These are phyloP conservation scores for Schizophyllum amplum DNA, from an alignment of 1,284 basidiomycete species.

Conservation along the genomic window DNA sequence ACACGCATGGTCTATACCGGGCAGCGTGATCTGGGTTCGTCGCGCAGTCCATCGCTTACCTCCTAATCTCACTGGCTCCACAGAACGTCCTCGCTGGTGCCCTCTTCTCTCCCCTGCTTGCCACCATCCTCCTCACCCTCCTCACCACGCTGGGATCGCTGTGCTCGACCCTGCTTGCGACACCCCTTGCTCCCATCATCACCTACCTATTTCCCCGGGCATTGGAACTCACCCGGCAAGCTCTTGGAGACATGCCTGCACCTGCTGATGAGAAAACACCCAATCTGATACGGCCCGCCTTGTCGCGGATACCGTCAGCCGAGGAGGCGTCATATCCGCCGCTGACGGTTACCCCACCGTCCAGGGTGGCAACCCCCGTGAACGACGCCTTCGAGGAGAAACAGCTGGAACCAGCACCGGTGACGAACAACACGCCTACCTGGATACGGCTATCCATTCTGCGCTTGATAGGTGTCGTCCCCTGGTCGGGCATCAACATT, in stretches of 20 bases:
- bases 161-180: constrained; percentile 69
- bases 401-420: constrained; percentile 3
- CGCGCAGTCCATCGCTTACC: constrained; percentile 12
- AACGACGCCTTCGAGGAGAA: constrained; percentile 18
- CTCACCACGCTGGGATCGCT: constrained; percentile 84
- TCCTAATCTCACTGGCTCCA: constrained; percentile 16
- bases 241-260: constrained; percentile 38
- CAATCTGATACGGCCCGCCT: neutral
- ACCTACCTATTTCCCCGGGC: constrained; percentile 75
- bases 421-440: constrained; percentile 39
- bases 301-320: constrained; percentile 6
- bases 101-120: constrained; percentile 72
- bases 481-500: constrained; percentile 93
- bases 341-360: constrained; percentile 9
- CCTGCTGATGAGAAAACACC: constrained; percentile 12
- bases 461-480: constrained; percentile 82
- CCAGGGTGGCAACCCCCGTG: neutral
- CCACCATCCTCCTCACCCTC: constrained; percentile 69
- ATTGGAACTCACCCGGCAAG: constrained; percentile 69
- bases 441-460: constrained; percentile 84
- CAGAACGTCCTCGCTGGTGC: constrained; percentile 89
- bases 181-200: constrained; percentile 79
- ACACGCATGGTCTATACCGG: constrained; percentile 91
- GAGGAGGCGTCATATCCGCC: constrained; percentile 16
- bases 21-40: constrained; percentile 81